A percentile compares a stretch with the other conserved stretches of the same genome.
Evolutionary conservation across 306 rosid genomes (phyloP).

Genomic region (Quercus cerris): DNA sequence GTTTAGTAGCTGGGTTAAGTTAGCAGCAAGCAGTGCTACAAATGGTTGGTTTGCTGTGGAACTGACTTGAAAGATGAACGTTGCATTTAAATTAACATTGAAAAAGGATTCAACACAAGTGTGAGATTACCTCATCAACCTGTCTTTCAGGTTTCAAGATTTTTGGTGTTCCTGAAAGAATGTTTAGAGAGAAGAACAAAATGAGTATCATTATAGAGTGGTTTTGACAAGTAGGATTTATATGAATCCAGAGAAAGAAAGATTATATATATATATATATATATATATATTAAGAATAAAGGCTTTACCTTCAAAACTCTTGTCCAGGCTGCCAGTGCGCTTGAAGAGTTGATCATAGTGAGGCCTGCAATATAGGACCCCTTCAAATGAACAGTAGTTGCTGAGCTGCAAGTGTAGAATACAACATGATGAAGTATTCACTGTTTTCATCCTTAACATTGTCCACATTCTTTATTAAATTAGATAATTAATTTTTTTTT

Average conservation of each 20-base stretch:
- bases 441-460: no score
- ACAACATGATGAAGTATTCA: background rate
- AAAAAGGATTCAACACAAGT: no score
- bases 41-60: background rate
- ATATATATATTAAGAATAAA: no score
- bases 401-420: conserved; percentile 53
- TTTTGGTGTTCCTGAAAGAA: conserved; percentile 66
- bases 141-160: conserved; percentile 50
- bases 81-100: background rate
- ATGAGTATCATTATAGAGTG: background rate
- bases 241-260: background rate
- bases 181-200: background rate
- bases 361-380: conserved; percentile 90
- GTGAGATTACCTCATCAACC: conserved; percentile 38
- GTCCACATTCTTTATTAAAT: no score
- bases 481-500: no score
- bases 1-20: conserved; percentile 3
- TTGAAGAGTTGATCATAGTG: conserved; percentile 89
- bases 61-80: background rate
- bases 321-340: conserved; percentile 81
- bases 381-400: conserved; percentile 76
- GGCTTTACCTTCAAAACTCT: conserved; percentile 67
- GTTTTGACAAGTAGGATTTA: background rate
- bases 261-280: no score
- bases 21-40: background rate